Evolutionary conservation across 2,329 filamentous ascomycete genomes (phyloP).

Genomic region (Cordyceps cicadae): DNA sequence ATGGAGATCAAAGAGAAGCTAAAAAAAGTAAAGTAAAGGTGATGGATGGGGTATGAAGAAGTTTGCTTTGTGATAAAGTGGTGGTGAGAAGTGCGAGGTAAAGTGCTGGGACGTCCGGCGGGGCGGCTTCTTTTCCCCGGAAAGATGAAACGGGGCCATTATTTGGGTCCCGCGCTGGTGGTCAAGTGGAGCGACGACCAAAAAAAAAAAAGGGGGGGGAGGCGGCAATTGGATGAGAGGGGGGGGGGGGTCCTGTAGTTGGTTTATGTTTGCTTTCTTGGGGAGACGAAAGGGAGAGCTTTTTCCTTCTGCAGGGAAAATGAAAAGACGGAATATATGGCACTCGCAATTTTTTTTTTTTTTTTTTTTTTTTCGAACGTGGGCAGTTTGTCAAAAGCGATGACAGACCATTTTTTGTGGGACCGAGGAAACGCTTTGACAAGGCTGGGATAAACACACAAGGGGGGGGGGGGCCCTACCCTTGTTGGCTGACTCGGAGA

Average conservation of each 20-base stretch:
- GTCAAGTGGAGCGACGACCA: conserved; percentile 6
- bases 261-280: not conserved
- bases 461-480: not conserved
- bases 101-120: not conserved
- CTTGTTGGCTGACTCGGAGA: not conserved
- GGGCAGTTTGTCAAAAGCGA: too few relatives aligned
- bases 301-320: too few relatives aligned
- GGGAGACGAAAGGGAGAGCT: not conserved
- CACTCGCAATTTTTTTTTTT: too few relatives aligned
- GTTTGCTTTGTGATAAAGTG: too few relatives aligned
- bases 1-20: too few relatives aligned
- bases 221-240: not conserved
- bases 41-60: too few relatives aligned
- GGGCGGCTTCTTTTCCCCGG: conserved; percentile 19
- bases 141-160: conserved; percentile 18
- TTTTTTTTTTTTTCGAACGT: too few relatives aligned
- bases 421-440: not conserved
- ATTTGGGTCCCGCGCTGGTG: conserved; percentile 18
- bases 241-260: not conserved
- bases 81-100: too few relatives aligned
- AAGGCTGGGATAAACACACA: not conserved
- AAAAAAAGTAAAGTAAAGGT: too few relatives aligned
- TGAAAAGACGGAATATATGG: too few relatives aligned
- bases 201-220: not conserved
- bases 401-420: not conserved